Evolutionary conservation across 805 yeast genomes (phyloP), one percentile per base, ranked within the genome.

Genomic region (Komagataella pastoris): DNA sequence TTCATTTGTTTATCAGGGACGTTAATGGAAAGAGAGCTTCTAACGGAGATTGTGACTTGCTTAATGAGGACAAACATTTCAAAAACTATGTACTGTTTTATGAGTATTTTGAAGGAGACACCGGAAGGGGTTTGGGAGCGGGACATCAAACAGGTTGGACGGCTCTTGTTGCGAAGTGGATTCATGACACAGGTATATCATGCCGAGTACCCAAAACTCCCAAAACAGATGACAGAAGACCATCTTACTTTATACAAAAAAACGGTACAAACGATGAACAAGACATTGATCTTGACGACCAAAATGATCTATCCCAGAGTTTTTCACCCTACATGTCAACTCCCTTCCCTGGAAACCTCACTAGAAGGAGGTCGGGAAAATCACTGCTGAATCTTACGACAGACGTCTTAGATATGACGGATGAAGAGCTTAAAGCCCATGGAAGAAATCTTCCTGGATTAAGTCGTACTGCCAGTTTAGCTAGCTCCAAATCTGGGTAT

Each of bases 111-210:
- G 95, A 89, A 61, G 96, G 95, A 57, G 97, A 89, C 63, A 85
- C 93, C 2, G 97, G 97, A 45, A 77, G 96, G 58, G 97, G 97
- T 5, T 69, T 89, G 53, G 97, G 97, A 40, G 88, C 96, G 1
- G 81, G 89, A 50, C 96, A 90, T 70, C 97, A 89, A 69, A 84
- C 89, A 73, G 97, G 97, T 10, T 89, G 97, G 97, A 89, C 97
- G 1, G 90, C 95, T 0, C 74, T 90, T 48, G 93, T 88, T 50
- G 95, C 96, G 47, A 85, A 91, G 67, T 80, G 89, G 79, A 87
- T 90, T 61, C 93, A 86, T 63, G 91, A 90, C 67, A 85, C 86
- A 47, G 96, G 96, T 54, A 75, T 80, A 48, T 76, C 88, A 0
- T 80, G 83, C 62, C 67, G 81, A 55, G 61, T 74, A 19, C 79